Percentiles rank a stretch among this genome's conserved stretches.
Evolutionary conservation across 164 flowering plant genomes (phyloP).

Genomic region (Dillenia turbinata): DNA sequence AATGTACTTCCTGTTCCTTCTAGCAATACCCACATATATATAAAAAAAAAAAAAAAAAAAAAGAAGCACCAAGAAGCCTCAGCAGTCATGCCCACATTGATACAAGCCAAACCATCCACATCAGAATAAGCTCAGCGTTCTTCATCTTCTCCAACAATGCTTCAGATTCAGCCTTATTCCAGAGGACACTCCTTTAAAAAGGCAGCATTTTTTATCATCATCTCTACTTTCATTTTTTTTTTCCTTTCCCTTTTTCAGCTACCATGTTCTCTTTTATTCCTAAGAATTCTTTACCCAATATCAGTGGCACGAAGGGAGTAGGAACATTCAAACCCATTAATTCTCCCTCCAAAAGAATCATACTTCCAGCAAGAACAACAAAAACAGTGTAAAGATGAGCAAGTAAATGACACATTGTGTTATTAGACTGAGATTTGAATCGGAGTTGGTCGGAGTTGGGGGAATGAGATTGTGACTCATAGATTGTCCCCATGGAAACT

Average conservation of each 20-base stretch:
- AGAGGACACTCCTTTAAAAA: background rate
- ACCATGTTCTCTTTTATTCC: background rate
- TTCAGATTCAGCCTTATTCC: constrained; percentile 1
- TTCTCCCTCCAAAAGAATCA: too few species aligned
- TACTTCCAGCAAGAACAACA: too few species aligned
- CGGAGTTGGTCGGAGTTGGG: too few species aligned
- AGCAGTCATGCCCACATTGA: background rate
- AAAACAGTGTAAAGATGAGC: too few species aligned
- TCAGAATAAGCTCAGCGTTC: background rate
- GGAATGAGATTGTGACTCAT: too few species aligned
- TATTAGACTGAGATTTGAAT: too few species aligned
- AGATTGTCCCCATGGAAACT: too few species aligned
- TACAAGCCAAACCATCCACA: constrained; percentile 6
- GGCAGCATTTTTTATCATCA: background rate
- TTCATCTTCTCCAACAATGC: background rate
- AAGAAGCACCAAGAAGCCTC: background rate
- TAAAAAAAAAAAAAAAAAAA: too few species aligned
- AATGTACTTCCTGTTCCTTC: constrained; percentile 2
- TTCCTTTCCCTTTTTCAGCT: background rate
- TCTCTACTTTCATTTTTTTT: background rate
- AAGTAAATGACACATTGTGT: too few species aligned
- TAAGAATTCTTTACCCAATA: too few species aligned
- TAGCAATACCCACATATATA: background rate
- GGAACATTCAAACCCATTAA: too few species aligned
- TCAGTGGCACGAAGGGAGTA: too few species aligned